phyloP scores from a whole-genome alignment of 2,329 filamentous ascomycete species.

The Colletotrichum sp. region DNA sequence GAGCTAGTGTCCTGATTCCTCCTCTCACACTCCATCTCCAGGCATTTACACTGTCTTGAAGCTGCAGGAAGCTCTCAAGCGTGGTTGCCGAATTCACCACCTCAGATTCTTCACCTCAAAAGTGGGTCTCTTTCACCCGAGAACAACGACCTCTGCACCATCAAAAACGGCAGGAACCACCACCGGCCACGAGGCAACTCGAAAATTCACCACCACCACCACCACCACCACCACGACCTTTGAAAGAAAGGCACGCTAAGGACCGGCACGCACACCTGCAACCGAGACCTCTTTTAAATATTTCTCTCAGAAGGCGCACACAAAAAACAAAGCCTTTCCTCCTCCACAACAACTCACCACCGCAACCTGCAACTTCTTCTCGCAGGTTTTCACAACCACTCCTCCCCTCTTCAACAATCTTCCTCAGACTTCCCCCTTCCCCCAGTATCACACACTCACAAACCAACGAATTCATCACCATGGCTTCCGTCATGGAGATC shows the following conservation, averaged over 20 bases:
- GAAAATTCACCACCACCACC: not conserved
- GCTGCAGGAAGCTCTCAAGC: not conserved
- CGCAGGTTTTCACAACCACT: not conserved
- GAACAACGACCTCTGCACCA: not conserved
- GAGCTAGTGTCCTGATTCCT: not conserved
- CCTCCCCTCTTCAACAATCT: not conserved
- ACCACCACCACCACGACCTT: not conserved
- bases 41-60: not conserved
- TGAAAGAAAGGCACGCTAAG: conserved; percentile 10
- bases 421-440: not conserved
- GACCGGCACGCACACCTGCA: not conserved
- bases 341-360: not conserved
- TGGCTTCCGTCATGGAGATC: conserved; percentile 15
- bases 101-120: not conserved
- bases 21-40: not conserved
- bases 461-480: not conserved
- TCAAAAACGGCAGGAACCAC: conserved; percentile 2
- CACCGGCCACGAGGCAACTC: not conserved
- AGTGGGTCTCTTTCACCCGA: conserved; percentile 6
- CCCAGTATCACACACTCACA: not conserved
- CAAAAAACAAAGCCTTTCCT: not conserved
- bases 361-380: not conserved
- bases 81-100: not conserved
- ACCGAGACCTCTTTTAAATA: not conserved
- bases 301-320: not conserved